Evolutionary conservation across 805 yeast species (phyloP).

Genomic region (Metschnikowia lachancei): DNA sequence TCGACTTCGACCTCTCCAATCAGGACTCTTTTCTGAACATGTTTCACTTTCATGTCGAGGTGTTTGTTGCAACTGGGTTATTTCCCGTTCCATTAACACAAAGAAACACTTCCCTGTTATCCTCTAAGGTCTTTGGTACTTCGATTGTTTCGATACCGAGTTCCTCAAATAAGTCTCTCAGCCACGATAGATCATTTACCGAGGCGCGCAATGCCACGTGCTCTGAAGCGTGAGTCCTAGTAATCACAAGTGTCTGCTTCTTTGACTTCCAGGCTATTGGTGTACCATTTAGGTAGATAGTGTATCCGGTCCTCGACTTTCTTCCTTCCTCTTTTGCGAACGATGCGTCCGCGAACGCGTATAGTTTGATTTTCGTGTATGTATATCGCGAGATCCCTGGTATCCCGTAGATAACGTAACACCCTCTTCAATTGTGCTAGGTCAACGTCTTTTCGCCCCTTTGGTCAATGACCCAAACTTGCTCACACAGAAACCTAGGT

Average conservation of each 20-base stretch:
- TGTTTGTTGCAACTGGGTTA: slow-evolving; percentile 3
- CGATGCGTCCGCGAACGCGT: not conserved
- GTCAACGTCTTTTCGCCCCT: too few species aligned
- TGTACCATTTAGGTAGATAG: not conserved
- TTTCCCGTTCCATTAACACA: slow-evolving; percentile 8
- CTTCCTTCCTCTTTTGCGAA: slow-evolving; percentile 2
- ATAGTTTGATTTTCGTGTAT: not conserved
- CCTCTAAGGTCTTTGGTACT: slow-evolving; percentile 4
- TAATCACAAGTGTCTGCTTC: not conserved
- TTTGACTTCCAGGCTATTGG: slow-evolving; percentile 2
- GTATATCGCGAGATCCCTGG: too few species aligned
- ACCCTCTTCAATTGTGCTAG: too few species aligned
- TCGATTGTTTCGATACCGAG: not conserved
- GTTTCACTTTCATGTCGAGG: slow-evolving; percentile 2
- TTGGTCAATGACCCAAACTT: too few species aligned
- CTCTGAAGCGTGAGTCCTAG: not conserved
- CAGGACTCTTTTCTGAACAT: slow-evolving; percentile 1
- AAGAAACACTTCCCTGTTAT: slow-evolving; percentile 7
- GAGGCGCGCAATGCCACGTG: slow-evolving; percentile 2
- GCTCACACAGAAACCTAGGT: not conserved
- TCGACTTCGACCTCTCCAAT: not conserved
- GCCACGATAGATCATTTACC: not conserved
- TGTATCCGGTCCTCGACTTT: not conserved
- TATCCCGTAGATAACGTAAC: too few species aligned
- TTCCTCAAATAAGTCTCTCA: not conserved